Base-by-base conservation (phyloP, 305 asterid genomes). In the Fraxinus paxiana region DNA sequence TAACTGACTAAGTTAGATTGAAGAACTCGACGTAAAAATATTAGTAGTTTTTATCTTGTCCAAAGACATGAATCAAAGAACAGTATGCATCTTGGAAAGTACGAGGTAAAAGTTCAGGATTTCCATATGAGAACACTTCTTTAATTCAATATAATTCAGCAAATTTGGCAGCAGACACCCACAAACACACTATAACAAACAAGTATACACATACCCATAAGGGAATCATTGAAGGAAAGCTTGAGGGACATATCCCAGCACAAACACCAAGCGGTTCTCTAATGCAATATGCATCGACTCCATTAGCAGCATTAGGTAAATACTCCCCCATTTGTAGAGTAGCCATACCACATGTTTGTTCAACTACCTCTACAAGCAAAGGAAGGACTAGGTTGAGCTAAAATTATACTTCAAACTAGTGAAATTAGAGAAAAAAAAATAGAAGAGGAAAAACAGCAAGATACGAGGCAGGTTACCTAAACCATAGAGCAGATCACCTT, bases 261-360 rank as follows among this genome's bases (percentile, higher is more conserved):
- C 90, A 88, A 31, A 88, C 91, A 83, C 90, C 91, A 86, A 88
- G 84, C 26, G 91, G 91, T 77, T 88, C 91, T 82, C 88, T 80
- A 7, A 85, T 72, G 79, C 88, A 84, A 74, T 74, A 83, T 17
- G 86, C 85, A 83, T 88, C 91, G 12, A 85, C 80, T 82, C 90
- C 90, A 77, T 56, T 76, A 70, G 87, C 70, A 73, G 84, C 88
- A 82, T 86, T 82, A 34, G 88, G 86, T 17, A 88, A 71, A 33
- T 86, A 86, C 80, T 88, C 84, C 71, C 91, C 91, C 86, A 78
- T 83, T 80, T 83, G 90, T 35, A 81, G 82, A 77, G 88, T 82
- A 77, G 78, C 82, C 88, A 86, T 79, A 31, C 88, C 90, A 83
- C 91, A 88, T 33, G 91, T 85, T 67, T 83, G 88, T 79, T 88